Evolutionary conservation across 1,284 basidiomycete genomes (phyloP), one percentile per base, ranked within the genome.

Genomic region (Cutaneotrichosporon sp.): DNA sequence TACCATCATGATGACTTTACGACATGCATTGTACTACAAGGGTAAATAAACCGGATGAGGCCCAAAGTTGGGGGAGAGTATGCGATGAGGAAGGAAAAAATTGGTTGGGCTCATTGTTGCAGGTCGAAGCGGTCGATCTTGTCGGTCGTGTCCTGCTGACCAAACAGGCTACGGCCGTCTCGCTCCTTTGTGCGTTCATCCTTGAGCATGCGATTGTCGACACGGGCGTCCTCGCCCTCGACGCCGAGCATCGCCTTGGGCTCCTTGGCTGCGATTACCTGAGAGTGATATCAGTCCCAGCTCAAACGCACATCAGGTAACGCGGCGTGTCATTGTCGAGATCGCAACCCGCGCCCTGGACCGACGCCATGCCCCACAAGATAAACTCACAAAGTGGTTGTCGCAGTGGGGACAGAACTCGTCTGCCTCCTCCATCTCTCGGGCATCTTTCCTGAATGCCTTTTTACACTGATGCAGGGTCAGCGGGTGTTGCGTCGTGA

Each of bases 371-470:
- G 26, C 26, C 26, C 26, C 7, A 30, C 26, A 10, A 30, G n/a
- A 30, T 10, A 30, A 30, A 79, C 87, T 66, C 73, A 94, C 93
- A 73, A 92, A 97, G 70, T 93, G 90, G 70, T 98, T 97, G 74
- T 96, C 92, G 71, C 94, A 97, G 75, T 97, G 87, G 0, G 96
- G 94, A 70, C 96, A 98, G 73, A 86, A 97, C 76, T 98, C 94
- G 71, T 98, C 94, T 61, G 88, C 88, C 71, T 96, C 91, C 67
- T 98, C 96, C 69, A 90, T 97, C 23, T 74, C 77, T 0, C 79
- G 63, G 86, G 97, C 90, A 73, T 97, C 90, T 76, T 98, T 97
- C 58, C 94, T 77, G 74, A 98, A 97, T 2, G 90, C 92, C 76
- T 93, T 93, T 72, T 88, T 88, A 80, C 96, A 98, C 76, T 73